Percentiles rank a stretch among this genome's conserved stretches.
Evolutionary conservation across 2,329 filamentous ascomycete genomes (phyloP).

Genomic region (Xylariaceae sp.): DNA sequence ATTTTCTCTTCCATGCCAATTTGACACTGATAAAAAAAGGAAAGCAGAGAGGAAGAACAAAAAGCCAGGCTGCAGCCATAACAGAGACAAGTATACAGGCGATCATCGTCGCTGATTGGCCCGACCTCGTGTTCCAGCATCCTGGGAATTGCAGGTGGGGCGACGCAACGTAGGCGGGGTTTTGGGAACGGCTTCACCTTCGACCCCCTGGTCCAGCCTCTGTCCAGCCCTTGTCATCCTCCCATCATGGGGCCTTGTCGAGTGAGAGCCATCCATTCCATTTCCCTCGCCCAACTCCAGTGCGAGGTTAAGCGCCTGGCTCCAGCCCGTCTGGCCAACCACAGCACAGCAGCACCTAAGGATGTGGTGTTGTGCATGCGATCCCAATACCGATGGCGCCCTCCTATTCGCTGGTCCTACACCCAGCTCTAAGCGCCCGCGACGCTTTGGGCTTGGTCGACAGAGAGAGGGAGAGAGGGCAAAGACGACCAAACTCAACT

Average conservation of each 20-base stretch:
- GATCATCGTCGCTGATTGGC: conserved; percentile 8
- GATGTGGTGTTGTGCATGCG: conserved; percentile 15
- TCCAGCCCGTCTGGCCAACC: neutral
- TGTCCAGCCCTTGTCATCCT: no score
- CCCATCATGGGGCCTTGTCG: no score
- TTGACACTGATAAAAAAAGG: neutral
- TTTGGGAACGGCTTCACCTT: neutral
- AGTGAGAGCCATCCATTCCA: no score
- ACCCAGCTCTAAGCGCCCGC: conserved; percentile 13
- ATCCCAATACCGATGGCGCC: no score
- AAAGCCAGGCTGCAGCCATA: neutral
- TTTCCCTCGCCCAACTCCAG: no score
- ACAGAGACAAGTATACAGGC: no score
- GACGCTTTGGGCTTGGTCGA: neutral
- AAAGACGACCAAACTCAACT: no score
- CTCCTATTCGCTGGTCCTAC: no score
- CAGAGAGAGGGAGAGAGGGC: no score
- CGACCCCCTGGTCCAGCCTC: no score
- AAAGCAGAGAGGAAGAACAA: neutral
- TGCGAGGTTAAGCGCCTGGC: neutral
- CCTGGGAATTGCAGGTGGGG: conserved; percentile 14
- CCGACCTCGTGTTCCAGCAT: conserved; percentile 10
- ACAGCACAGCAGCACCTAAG: conserved; percentile 2
- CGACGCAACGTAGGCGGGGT: neutral
- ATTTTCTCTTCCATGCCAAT: neutral